Conservation (phyloP, 2,329 filamentous ascomycete genomes). For the Monilinia aucupariae region DNA sequence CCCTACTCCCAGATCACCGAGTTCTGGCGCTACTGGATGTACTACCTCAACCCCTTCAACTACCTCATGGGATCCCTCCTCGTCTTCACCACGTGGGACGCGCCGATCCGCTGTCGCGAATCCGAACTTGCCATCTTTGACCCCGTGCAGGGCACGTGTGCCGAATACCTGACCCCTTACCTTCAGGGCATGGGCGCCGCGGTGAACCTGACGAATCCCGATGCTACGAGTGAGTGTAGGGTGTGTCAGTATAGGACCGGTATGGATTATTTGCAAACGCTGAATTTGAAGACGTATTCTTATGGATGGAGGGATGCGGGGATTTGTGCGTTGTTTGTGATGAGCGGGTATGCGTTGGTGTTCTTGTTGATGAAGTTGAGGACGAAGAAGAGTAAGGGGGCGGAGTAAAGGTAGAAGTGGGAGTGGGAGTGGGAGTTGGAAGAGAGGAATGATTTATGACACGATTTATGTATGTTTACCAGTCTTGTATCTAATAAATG, state of each 20-base stretch:
- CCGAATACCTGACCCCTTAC: conserved; percentile 51
- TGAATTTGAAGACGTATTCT: conserved; percentile 56
- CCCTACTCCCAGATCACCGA: conserved; percentile 60
- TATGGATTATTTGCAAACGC: conserved; percentile 52
- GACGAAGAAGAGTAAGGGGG: conserved; percentile 44
- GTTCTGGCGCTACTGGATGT: conserved; percentile 55
- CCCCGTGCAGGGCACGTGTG: conserved; percentile 49
- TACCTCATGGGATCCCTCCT: conserved; percentile 55
- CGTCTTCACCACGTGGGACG: conserved; percentile 46
- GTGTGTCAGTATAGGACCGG: conserved; percentile 57
- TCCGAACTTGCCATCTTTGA: conserved; percentile 45
- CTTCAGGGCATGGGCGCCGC: conserved; percentile 42
- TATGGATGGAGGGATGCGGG: conserved; percentile 63
- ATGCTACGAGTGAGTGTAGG: conserved; percentile 48
- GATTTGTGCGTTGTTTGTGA: conserved; percentile 42
- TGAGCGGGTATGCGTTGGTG: conserved; percentile 40
- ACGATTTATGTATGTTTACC: too few relatives aligned
- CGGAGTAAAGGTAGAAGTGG: conserved; percentile 25
- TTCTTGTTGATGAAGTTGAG: conserved; percentile 46
- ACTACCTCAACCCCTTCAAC: conserved; percentile 57
- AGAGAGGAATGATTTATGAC: too few relatives aligned
- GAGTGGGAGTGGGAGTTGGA: neutral
- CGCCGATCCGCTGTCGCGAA: conserved; percentile 43
- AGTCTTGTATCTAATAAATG: too few relatives aligned
- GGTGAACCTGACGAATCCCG: conserved; percentile 54